These are phyloP conservation scores for Solanum hybrid DNA, from an alignment of 305 asterid genomes.

Conservation along the genomic window DNA sequence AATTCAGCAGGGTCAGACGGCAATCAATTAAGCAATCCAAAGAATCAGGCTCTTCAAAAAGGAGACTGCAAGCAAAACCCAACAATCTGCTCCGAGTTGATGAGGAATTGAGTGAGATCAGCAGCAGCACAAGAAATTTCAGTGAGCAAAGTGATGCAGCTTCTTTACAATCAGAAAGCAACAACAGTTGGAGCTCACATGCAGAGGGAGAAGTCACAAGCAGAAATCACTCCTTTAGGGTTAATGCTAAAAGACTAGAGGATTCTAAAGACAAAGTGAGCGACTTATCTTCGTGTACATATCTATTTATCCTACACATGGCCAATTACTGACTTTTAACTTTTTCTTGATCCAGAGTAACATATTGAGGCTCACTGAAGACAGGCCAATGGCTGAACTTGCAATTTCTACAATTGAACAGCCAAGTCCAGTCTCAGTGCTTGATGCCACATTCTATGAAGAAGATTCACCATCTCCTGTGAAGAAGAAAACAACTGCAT, in stretches of 20 bases:
- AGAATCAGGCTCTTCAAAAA: constrained; percentile 31
- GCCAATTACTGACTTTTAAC: background rate
- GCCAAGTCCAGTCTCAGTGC: constrained; percentile 95
- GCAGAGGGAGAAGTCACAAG: constrained; percentile 50
- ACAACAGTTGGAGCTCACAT: constrained; percentile 50
- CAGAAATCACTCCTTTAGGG: constrained; percentile 26
- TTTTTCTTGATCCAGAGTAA: constrained; percentile 33
- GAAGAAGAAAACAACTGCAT: constrained; percentile 55
- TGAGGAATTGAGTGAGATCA: constrained; percentile 38
- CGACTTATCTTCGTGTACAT: background rate
- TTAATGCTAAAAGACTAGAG: constrained; percentile 25
- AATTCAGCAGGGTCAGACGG: constrained; percentile 26
- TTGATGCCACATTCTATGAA: constrained; percentile 55
- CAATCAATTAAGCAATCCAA: constrained; percentile 20
- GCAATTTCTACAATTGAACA: constrained; percentile 49
- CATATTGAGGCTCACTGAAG: constrained; percentile 31
- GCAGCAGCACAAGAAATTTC: constrained; percentile 39
- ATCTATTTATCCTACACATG: background rate
- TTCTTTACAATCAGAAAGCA: constrained; percentile 69
- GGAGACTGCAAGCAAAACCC: constrained; percentile 32
- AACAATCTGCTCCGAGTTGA: constrained; percentile 29
- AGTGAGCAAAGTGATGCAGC: constrained; percentile 58
- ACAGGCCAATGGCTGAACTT: constrained; percentile 33
- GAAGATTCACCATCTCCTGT: constrained; percentile 93
- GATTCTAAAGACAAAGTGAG: constrained; percentile 28